Evolutionary conservation across 176 grass and related monocot species (phyloP), one percentile per base, ranked within the genome.

Genomic region (Carex cristatella): DNA sequence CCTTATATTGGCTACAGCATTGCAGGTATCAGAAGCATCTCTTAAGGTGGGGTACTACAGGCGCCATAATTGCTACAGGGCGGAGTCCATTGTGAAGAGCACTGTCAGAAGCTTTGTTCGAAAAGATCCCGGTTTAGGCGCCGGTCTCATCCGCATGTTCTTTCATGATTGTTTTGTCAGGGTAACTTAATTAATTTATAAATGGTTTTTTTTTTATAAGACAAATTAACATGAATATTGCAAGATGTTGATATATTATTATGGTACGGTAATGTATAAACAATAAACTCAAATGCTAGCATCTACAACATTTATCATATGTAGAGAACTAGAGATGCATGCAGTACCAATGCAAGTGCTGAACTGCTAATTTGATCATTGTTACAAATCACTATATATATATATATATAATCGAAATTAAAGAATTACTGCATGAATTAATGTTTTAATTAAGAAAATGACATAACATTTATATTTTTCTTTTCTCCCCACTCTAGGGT

Each of bases 91-190:
- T 82, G 80, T 82, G n/a, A 82, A 82, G 42, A 13, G 60, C 2
- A 75, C 71, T 75, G 71, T 75, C 44, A 75, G 35, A 53, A 23
- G 46, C 14, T 78, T 35, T 79, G 61, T 86, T 42, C 15, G 4
- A 2, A 65, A 55, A 57, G 55, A 69, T 38, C 37, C 60, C 1
- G 75, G 85, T 15, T 65, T 86, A 11, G 85, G 73, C 5, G 73
- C 85, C 5, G 85, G 73, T 51, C 85, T 86, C 23, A 80, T 86
- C 4, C 61, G 62, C 13, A 81, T 86, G 85, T 80, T 80, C 85
- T 86, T 86, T 19, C 85, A 86, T 54, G 85, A 86, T 38, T 86
- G 85, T 62, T 86, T 86, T 86, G 85, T 86, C 54, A 81, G 85
- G 61, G 75, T 86, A 85, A 86, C 12, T 5, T 1, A 8, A 9